Conservation (phyloP, 2,329 filamentous ascomycete genomes). For the Metarhizium robertsii region DNA sequence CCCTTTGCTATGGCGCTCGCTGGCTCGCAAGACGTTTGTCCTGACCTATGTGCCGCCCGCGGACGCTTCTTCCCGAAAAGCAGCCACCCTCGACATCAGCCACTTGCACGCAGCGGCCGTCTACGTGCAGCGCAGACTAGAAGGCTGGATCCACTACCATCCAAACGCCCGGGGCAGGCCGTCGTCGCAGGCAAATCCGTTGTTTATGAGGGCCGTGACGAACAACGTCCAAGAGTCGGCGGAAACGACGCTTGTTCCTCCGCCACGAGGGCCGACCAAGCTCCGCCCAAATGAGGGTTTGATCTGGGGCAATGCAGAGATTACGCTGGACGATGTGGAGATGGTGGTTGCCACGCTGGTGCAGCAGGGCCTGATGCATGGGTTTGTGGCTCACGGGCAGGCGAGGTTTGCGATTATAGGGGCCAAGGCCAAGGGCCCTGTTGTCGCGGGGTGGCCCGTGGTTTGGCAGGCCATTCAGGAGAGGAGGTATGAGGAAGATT, state of each 20-base stretch:
- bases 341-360: slow-evolving; percentile 67
- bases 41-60: slow-evolving; percentile 63
- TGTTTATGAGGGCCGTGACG: slow-evolving; percentile 43
- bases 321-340: slow-evolving; percentile 61
- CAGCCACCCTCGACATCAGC: slow-evolving; percentile 65
- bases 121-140: slow-evolving; percentile 55
- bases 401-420: slow-evolving; percentile 76
- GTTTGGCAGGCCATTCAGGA: slow-evolving; percentile 60
- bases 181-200: slow-evolving; percentile 34
- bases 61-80: slow-evolving; percentile 45
- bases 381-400: slow-evolving; percentile 72
- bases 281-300: slow-evolving; percentile 50
- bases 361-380: slow-evolving; percentile 70
- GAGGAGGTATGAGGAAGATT: slow-evolving; percentile 47
- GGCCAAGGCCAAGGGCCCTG: slow-evolving; percentile 54
- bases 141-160: slow-evolving; percentile 42
- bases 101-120: slow-evolving; percentile 56
- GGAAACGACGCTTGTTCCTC: slow-evolving; percentile 36
- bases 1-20: slow-evolving; percentile 73
- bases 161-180: slow-evolving; percentile 22
- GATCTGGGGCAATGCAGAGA: slow-evolving; percentile 52
- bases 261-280: slow-evolving; percentile 33
- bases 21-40: slow-evolving; percentile 70
- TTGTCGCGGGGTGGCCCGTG: slow-evolving; percentile 65
- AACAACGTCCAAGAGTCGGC: slow-evolving; percentile 32